Evolutionary conservation across 2,329 filamentous ascomycete genomes (phyloP), one percentile per base, ranked within the genome.

Genomic region (Chalara sp.): DNA sequence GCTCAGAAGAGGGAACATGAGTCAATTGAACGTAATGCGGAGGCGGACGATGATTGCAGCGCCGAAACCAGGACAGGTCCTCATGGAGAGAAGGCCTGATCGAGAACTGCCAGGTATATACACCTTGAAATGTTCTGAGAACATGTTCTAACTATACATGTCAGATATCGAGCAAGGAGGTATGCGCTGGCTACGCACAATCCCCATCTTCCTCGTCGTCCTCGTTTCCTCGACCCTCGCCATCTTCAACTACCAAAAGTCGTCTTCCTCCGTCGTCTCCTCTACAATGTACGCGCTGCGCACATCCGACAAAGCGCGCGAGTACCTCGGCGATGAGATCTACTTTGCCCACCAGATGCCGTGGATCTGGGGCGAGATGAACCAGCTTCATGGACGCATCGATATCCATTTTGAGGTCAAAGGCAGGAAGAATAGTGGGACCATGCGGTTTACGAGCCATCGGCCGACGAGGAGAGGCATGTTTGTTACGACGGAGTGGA

Each of bases 161-260:
- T 40, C 2, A 65, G 61, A 65, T 29, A 54, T 64, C 33, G 56
- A 58, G 13, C 47, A 59, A 45, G 57, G 56, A 50, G 64, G 64
- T 44, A 65, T 65, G 64, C 75, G 76, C 59, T 91, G 87, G 86
- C 66, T 76, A 50, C 79, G 80, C 61, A 89, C 89, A 1, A 70
- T 96, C 33, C 92, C 92, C 49, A 72, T 95, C 66, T 97, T 97
- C 77, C 67, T 86, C 48, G 69, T 79, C 56, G 74, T 89, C 56
- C 81, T 96, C 60, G 79, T 80, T 46, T 75, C 78, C 50, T 86
- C 84, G 58, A 84, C 84, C 58, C 73, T 95, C 53, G 89, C 86
- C 60, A 96, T 99, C 70, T 97, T 99, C 86, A 99, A 99, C 79
- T 97, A 99, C 80, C 92, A 99, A 69, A 96, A 96, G 70, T 82